Base-by-base conservation (phyloP, 2,329 filamentous ascomycete species). In the Colletotrichum shisoi region DNA sequence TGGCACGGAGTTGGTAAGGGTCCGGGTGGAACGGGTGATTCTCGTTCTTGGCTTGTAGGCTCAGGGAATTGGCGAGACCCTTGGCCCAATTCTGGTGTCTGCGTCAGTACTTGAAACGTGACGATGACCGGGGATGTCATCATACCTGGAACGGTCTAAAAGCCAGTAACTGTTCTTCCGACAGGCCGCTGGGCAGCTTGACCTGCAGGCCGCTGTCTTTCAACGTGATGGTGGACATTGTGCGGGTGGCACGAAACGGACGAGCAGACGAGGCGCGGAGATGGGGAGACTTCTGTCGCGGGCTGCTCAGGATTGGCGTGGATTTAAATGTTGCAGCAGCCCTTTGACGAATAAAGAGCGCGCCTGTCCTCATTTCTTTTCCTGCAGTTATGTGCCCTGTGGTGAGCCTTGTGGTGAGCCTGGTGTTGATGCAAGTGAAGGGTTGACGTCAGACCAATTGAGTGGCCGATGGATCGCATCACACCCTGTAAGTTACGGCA, bases 1-100 rank as follows among this genome's bases (percentile, higher is more conserved):
- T 76, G 67, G 78, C 78, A 58, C 78, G 81, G 0, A 89, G 81
- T 7, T 72, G 63, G 74, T 88, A 89, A 1, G 85, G 85, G 64
- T 83, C 79, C 0, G 71, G 13, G 75, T 86, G 79, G 78, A 88
- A 88, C 7, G 84, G 82, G 71, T 87, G 84, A 19, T 74, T 70
- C 3, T 76, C 45, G 62, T 77, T 71, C 17, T 71, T 68, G 46
- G 70, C 62, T 70, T 87, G 85, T 0, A 82, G 78, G 19, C 73
- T 62, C 40, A 87, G 81, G 19, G 84, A 85, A 56, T 71, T 76
- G 21, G 76, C 76, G 40, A 87, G 75, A 15, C 78, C 84, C 3
- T 74, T 70, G 63, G 85, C 74, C 85, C 85, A 87, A 54, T 76
- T 77, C 84, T 85, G 24, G 6, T 1, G 31, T 17, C 39, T 45